phyloP scores from a whole-genome alignment of 345 rosid genomes.

The Firmiana major region DNA sequence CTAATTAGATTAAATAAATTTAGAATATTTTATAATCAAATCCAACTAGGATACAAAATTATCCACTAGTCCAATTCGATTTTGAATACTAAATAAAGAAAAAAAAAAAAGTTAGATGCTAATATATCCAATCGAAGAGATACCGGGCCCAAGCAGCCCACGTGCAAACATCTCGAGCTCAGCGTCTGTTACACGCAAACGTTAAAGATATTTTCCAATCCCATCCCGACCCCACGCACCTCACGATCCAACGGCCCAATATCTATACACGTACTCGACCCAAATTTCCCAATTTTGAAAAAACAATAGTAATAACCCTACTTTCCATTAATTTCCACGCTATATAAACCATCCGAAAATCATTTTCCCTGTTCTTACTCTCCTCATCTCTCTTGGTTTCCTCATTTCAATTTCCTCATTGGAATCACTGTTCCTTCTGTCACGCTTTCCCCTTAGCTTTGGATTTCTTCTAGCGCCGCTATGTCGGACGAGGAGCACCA shows the following conservation, averaged over 20 bases:
- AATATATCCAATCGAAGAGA: neutral
- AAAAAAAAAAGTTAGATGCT: too few species aligned
- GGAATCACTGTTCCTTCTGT: neutral
- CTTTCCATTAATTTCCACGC: neutral
- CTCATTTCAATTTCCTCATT: neutral
- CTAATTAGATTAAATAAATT: too few species aligned
- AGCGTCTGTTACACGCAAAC: neutral
- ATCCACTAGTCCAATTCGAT: too few species aligned
- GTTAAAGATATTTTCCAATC: neutral
- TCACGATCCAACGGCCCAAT: neutral
- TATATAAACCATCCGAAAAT: neutral
- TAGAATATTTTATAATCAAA: too few species aligned
- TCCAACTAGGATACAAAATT: too few species aligned
- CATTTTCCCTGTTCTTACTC: neutral
- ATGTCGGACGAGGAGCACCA: constrained; percentile 79
- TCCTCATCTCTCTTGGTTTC: too few species aligned
- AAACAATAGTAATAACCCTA: neutral
- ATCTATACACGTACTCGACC: neutral
- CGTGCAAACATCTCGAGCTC: neutral
- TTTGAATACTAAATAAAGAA: too few species aligned
- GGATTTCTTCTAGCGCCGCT: neutral
- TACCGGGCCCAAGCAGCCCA: neutral
- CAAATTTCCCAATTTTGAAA: neutral
- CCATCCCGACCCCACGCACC: neutral
- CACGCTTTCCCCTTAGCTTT: neutral